Evolutionary conservation across 2,329 filamentous ascomycete genomes (phyloP).

Genomic region (Lachnellula occidentalis): DNA sequence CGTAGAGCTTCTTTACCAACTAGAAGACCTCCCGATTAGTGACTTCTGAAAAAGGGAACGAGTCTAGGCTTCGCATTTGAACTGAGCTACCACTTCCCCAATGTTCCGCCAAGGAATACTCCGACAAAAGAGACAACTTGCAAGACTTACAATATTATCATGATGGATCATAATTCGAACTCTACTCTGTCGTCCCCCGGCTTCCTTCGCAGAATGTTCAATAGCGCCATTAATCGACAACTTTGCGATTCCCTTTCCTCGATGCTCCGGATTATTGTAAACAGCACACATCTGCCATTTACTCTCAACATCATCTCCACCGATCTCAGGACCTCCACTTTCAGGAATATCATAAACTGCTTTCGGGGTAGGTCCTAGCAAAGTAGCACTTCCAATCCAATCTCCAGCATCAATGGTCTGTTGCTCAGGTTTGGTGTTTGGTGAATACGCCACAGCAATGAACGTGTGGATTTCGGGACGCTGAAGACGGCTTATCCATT

Average conservation of each 20-base stretch:
- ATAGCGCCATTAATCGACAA: conserved; percentile 15
- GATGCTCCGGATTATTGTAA: conserved; percentile 17
- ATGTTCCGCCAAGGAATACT: not conserved
- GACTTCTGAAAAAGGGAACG: no score
- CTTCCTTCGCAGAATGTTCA: conserved; percentile 18
- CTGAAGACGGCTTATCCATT: conserved; percentile 28
- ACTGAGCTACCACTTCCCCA: not conserved
- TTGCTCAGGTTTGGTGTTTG: conserved; percentile 6
- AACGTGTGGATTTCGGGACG: conserved; percentile 26
- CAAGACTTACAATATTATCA: conserved; percentile 14
- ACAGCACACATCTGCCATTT: conserved; percentile 26
- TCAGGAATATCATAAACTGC: conserved; percentile 23
- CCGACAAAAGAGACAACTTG: not conserved
- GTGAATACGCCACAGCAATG: conserved; percentile 25
- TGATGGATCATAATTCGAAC: conserved; percentile 31
- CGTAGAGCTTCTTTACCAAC: conserved; percentile 26
- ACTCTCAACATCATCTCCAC: conserved; percentile 24
- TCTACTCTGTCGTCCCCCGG: conserved; percentile 9
- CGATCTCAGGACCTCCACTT: conserved; percentile 21
- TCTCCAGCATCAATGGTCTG: conserved; percentile 21
- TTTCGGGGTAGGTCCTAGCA: conserved; percentile 27
- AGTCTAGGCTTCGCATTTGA: no score
- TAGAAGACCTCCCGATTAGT: not conserved
- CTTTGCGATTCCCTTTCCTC: conserved; percentile 23
- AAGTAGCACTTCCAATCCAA: conserved; percentile 31